phyloP scores from a whole-genome alignment of 208 protist genomes.

The Trypanosoma congolense region DNA sequence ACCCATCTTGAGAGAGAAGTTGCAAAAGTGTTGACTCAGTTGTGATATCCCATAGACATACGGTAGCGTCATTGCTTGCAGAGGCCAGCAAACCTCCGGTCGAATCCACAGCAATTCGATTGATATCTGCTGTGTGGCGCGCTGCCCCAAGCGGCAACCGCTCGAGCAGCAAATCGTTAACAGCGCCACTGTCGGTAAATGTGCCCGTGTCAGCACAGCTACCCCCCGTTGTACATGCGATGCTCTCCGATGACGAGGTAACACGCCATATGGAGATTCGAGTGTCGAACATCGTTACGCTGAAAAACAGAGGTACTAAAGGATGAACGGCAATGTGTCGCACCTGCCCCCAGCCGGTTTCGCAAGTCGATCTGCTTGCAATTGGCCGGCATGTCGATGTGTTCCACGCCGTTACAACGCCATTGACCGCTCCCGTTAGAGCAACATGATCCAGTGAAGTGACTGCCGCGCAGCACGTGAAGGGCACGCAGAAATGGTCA shows the following conservation, averaged over 20 bases:
- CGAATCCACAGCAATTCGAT: slow-evolving; percentile 60
- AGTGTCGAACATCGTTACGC: slow-evolving; percentile 67
- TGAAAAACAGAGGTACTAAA: slow-evolving; percentile 40
- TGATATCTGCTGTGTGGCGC: slow-evolving; percentile 22
- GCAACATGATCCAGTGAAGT: slow-evolving; percentile 20
- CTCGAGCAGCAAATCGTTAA: slow-evolving; percentile 4
- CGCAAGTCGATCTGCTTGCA: slow-evolving; percentile 39
- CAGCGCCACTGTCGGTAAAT: background rate
- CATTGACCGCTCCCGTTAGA: slow-evolving; percentile 67
- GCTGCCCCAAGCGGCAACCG: slow-evolving; percentile 2
- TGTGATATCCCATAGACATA: slow-evolving; percentile 63
- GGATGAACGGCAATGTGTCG: slow-evolving; percentile 50
- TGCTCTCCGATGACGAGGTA: background rate
- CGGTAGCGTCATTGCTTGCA: slow-evolving; percentile 38
- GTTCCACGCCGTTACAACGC: slow-evolving; percentile 80
- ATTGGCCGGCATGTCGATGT: slow-evolving; percentile 36
- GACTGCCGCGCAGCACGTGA: slow-evolving; percentile 49
- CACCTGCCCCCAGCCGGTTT: slow-evolving; percentile 54
- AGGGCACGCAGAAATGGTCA: slow-evolving; percentile 62
- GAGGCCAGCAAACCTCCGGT: slow-evolving; percentile 60
- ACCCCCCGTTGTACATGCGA: slow-evolving; percentile 5
- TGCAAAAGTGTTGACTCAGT: slow-evolving; percentile 11
- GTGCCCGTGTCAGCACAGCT: background rate
- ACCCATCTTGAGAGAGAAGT: slow-evolving; percentile 64
- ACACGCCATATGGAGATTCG: slow-evolving; percentile 49